Conservation (phyloP, 352 stramenopile genomes). For the Globisporangium carolinianum region DNA sequence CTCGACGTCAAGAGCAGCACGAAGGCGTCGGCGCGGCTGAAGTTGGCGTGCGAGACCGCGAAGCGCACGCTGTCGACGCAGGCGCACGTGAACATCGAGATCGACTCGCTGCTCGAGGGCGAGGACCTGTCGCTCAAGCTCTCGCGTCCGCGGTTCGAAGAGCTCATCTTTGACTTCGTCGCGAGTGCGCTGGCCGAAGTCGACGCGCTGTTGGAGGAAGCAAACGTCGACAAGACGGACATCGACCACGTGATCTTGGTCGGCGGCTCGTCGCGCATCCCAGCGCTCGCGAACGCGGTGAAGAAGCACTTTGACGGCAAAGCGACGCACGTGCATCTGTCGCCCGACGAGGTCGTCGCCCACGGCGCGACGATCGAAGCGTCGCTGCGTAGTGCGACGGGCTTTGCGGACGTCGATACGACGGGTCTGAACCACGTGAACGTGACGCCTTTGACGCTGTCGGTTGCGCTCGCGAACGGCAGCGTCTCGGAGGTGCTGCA, state of each 20-base stretch:
- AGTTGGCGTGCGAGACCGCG: slow-evolving; percentile 94
- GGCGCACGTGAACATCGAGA: slow-evolving; percentile 95
- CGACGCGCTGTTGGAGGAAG: slow-evolving; percentile 67
- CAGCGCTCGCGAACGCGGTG: slow-evolving; percentile 84
- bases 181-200: slow-evolving; percentile 90
- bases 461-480: slow-evolving; percentile 87
- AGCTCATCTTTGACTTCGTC: slow-evolving; percentile 92
- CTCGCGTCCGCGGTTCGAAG: slow-evolving; percentile 94
- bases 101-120: slow-evolving; percentile 96
- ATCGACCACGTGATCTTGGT: slow-evolving; percentile 96
- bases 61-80: slow-evolving; percentile 96
- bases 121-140: slow-evolving; percentile 97
- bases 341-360: slow-evolving; percentile 88
- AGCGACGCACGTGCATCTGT: slow-evolving; percentile 76
- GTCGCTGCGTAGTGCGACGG: slow-evolving; percentile 56
- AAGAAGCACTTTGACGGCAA: slow-evolving; percentile 86
- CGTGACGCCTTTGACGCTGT: slow-evolving; percentile 90
- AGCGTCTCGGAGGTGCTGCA: slow-evolving; percentile 90
- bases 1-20: slow-evolving; percentile 92
- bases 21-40: slow-evolving; percentile 92
- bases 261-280: slow-evolving; percentile 96
- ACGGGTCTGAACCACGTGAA: slow-evolving; percentile 80
- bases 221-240: slow-evolving; percentile 72
- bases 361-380: slow-evolving; percentile 86
- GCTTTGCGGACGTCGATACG: slow-evolving; percentile 62